Base-by-base conservation (phyloP, 371 early-diverging fungal genomes). In the Dinochytrium kinnereticum region DNA sequence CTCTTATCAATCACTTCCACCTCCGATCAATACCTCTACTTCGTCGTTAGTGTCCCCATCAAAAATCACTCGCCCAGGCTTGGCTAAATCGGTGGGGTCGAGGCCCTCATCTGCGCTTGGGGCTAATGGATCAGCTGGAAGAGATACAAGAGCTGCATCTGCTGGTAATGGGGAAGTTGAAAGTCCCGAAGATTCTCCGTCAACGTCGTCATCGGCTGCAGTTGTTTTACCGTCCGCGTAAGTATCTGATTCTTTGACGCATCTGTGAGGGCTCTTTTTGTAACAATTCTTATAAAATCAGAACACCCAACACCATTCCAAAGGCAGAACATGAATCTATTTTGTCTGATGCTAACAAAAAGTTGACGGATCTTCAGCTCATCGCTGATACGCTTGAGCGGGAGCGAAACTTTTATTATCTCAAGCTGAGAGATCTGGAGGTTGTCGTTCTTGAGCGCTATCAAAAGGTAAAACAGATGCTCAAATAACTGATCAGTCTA, bases 381-480 rank as follows among this genome's bases (percentile, higher is more conserved):
- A 86, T 90, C 24, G 89, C 94, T 26, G 91, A 91, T 64, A 93
- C 92, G 34, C 83, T 95, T 50, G 94, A 95, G 80, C 91, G 91
- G 78, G 95, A 96, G 79, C 87, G 96, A 49, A 95, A 96, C 75
- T 96, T 95, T 76, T 96, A 96, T 78, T 96, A 92, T 61, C 85
- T 88, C 57, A 95, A 95, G 80, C 83, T 96, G 53, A 85, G 96
- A 50, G 93, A 94, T 50, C 90, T 96, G 71, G 96, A 96, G 75
- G 89, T 94, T 39, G 76, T 91, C 28, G 87, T 93, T 13, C 94
- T 94, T 79, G 89, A 92, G 40, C 85, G 86, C 36, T 51, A 90
- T 30, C 75, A 78, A 51, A 33, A 40, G 31, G 76, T 73, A 68
- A 17, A 5, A 39, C 13, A 13, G 34, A 5, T 31, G 7, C 55